Conservation (phyloP, 2,329 filamentous ascomycete species). For the Annulohypoxylon truncatum region DNA sequence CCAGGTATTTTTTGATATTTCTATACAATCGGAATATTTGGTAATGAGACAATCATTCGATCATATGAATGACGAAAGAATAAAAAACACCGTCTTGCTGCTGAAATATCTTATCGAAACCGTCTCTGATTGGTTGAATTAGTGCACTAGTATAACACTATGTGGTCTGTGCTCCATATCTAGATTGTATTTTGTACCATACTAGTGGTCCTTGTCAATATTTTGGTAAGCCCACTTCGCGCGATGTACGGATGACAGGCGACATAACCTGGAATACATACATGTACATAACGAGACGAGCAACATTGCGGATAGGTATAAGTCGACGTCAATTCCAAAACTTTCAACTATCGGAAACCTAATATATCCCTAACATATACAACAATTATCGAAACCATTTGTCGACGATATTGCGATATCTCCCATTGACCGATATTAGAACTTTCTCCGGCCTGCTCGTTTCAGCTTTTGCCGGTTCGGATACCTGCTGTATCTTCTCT, state of each 20-base stretch:
- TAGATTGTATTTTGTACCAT: background rate
- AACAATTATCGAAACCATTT: slow-evolving; percentile 17
- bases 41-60: slow-evolving; percentile 35
- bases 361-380: background rate
- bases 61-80: slow-evolving; percentile 29
- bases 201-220: slow-evolving; percentile 9
- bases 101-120: slow-evolving; percentile 30
- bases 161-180: background rate
- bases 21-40: slow-evolving; percentile 16
- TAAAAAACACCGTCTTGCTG: background rate
- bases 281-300: background rate
- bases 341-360: background rate
- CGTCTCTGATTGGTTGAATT: slow-evolving; percentile 12
- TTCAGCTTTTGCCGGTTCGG: slow-evolving; percentile 25
- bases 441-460: slow-evolving; percentile 27
- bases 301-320: slow-evolving; percentile 4
- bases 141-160: background rate
- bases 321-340: background rate
- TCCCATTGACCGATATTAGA: slow-evolving; percentile 6
- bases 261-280: slow-evolving; percentile 6
- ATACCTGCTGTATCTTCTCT: slow-evolving; percentile 20
- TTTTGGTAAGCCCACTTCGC: slow-evolving; percentile 16
- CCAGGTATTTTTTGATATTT: background rate
- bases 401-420: background rate
- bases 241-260: slow-evolving; percentile 2